Conservation (phyloP, 768 basidiomycete species). For the Tulasnella sp. region DNA sequence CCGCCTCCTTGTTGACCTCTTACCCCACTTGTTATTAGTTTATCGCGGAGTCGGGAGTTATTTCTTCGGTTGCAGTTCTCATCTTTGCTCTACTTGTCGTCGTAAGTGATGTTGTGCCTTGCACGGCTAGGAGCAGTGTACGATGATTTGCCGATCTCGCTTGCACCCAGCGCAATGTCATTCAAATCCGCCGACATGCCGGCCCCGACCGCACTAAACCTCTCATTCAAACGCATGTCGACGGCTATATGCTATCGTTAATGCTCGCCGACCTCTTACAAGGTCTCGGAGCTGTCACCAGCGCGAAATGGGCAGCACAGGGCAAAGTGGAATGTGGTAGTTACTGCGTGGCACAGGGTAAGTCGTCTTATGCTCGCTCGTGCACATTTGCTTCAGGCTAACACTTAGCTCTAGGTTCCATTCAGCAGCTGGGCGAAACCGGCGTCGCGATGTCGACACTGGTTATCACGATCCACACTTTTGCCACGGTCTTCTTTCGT, state of each 20-base stretch:
- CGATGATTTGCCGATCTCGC: not conserved
- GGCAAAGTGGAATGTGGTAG: constrained; percentile 1
- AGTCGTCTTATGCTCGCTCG: too few species aligned
- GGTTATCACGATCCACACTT: constrained; percentile 28
- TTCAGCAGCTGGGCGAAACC: constrained; percentile 32
- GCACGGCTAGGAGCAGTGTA: too few species aligned
- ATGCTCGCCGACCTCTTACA: constrained; percentile 33
- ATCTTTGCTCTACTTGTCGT: constrained; percentile 24
- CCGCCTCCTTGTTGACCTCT: not conserved
- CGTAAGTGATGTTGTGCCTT: not conserved
- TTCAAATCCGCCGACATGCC: not conserved
- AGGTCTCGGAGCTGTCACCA: constrained; percentile 25
- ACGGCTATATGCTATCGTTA: constrained; percentile 32
- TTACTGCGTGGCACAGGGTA: constrained; percentile 31
- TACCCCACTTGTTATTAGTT: constrained; percentile 15
- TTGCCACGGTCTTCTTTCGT: constrained; percentile 29
- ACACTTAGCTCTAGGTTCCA: constrained; percentile 1
- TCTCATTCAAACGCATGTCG: constrained; percentile 31
- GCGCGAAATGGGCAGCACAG: constrained; percentile 24
- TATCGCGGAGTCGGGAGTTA: constrained; percentile 26
- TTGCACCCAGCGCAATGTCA: constrained; percentile 22
- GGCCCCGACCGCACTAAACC: constrained; percentile 11
- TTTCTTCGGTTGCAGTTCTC: constrained; percentile 22
- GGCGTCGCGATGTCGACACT: constrained; percentile 29
- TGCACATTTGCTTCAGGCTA: not conserved